Evolutionary conservation across 768 basidiomycete genomes (phyloP), one percentile per base, ranked within the genome.

Genomic region (Lanmaoa rubissima): DNA sequence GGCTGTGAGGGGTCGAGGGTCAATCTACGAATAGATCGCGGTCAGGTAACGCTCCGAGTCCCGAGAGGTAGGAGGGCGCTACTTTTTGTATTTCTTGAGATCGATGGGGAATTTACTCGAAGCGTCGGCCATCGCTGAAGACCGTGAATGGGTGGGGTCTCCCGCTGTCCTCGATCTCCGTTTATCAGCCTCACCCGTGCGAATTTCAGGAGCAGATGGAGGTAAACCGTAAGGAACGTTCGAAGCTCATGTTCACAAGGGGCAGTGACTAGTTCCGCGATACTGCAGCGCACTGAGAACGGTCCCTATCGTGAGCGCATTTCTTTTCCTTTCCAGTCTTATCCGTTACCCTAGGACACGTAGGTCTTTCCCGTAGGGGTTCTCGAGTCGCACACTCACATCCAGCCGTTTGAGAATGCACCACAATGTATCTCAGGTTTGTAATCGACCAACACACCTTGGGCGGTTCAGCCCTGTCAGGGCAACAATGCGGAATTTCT

Each of bases 51-150:
- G 42, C 1, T 17, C 6, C 32, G 34, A 44, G 32, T 5, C 31
- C 24, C 13, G 45, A 53, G 32, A 28, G 14, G 19, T 41, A 34
- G 5, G 50, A 52, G 8, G 8, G 50, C 64, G 72, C 28, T 66
- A 90, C 89, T 86, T 86, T 73, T 89, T 86, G 76, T 85, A 90
- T 63, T 84, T 75, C 57, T 76, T 80, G 70, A 93, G 85, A 73
- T 92, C 89, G 67, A 93, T 83, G 53, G 90, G 90, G 76, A 92
- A 92, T 53, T 71, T 66, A 50, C 69, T 73, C 54, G 75, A 66
- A 61, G 75, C 71, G 64, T 69, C 75, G 32, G 74, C 50, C 76
- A 78, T 79, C 66, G 68, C 73, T 60, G 66, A 57, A n/a, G 16
- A 46, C 17, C 11, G 43, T 50, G 28, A 6, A 53, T 36, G 32